A percentile compares a stretch with the other conserved stretches of the same genome.
Evolutionary conservation across 2,329 filamentous ascomycete species (phyloP).

Genomic region (Aspergillus cejpii): DNA sequence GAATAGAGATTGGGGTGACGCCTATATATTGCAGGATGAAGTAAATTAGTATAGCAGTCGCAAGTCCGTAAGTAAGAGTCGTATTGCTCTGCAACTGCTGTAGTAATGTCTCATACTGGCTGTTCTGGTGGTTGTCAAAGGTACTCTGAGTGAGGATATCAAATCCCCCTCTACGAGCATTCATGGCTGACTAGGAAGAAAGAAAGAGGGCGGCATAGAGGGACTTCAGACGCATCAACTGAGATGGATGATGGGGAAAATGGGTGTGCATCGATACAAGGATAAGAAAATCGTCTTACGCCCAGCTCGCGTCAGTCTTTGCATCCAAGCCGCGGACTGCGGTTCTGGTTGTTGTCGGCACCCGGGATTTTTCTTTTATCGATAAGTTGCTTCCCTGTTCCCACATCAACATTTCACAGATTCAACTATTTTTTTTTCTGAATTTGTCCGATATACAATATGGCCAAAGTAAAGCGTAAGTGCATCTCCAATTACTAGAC

Average conservation of each 20-base stretch:
- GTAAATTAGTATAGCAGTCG: slow-evolving; percentile 26
- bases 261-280: slow-evolving; percentile 8
- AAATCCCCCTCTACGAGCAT: slow-evolving; percentile 28
- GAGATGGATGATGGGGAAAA: slow-evolving; percentile 11
- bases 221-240: slow-evolving; percentile 7
- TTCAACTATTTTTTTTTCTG: slow-evolving; percentile 8
- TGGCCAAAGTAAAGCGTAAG: slow-evolving; percentile 38
- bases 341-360: slow-evolving; percentile 18
- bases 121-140: slow-evolving; percentile 21
- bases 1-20: slow-evolving; percentile 25
- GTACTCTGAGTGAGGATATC: slow-evolving; percentile 26
- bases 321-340: slow-evolving; percentile 19
- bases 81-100: slow-evolving; percentile 24
- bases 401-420: slow-evolving; percentile 1
- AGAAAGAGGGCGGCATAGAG: slow-evolving; percentile 19
- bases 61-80: slow-evolving; percentile 25
- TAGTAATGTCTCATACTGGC: slow-evolving; percentile 31
- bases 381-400: slow-evolving; percentile 28
- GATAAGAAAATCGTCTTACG: neutral
- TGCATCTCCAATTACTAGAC: neutral
- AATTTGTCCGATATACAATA: slow-evolving; percentile 15
- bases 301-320: slow-evolving; percentile 1
- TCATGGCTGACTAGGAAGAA: slow-evolving; percentile 29
- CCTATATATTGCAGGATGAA: slow-evolving; percentile 28
- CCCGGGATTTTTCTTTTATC: slow-evolving; percentile 33